Base-by-base conservation (phyloP, 1,284 basidiomycete species). In the Pisolithus thermaeus region DNA sequence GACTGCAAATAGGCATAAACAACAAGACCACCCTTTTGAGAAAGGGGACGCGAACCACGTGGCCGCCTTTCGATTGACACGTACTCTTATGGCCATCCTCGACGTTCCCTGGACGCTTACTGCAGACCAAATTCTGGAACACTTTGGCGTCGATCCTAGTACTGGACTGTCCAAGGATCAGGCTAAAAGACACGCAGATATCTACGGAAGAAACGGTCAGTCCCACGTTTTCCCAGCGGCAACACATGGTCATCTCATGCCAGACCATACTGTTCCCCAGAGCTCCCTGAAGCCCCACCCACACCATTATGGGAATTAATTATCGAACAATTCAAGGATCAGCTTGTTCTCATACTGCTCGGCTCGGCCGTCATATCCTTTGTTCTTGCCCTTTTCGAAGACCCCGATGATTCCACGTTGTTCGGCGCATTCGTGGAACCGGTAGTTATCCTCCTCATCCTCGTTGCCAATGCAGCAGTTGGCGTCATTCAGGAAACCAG, bases 301-400 rank as follows among this genome's bases (percentile, higher is more conserved):
- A 97, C 93, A 3, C 92, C 96, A 4, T 69, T 99, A 41, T 94
- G 92, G 90, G 81, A 91, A 63, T 83, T 98, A 55, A 90, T 99
- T 55, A 78, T 99, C 20, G 94, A 96, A 60, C 96, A 99, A 73
- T 99, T 99, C 79, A 89, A 97, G 75, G 94, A 97, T 72, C 92
- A 95, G 71, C 83, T 97, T 23, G 94, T 96, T 20, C 83, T 97
- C 55, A 97, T 97, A 64, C 80, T 97, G 25, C 85, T 97, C 41
- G 92, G 81, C 2, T 96, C 92, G 6, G 94, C 94, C 14, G 83
- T 90, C 46, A 79, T 97, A 56, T 97, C 93, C 2, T 94, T 97
- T 66, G 74, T 93, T 11, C 77, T 97, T 30, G 94, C 94, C 8
- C 71, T 95, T 36, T 76, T 97, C 53, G 94, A 97, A 66, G 80